Percentiles rank a stretch among this genome's conserved stretches.
These are phyloP conservation scores for Paxillus ammoniavirescens DNA, from an alignment of 768 basidiomycete species.

Conservation along the genomic window DNA sequence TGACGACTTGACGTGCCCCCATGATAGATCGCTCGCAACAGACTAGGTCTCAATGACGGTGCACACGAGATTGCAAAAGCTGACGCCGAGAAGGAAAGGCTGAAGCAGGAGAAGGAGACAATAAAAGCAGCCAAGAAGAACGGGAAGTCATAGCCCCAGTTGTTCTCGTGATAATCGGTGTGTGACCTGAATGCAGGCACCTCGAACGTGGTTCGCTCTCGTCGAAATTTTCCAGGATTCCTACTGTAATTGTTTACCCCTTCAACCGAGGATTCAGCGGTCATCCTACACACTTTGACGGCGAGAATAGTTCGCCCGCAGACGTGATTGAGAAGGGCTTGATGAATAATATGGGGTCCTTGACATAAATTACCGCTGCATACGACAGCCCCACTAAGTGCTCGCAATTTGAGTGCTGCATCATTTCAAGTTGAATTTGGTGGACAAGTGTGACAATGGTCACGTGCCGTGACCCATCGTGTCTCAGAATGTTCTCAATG, in stretches of 20 bases:
- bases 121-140: conserved; percentile 39
- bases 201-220: background rate
- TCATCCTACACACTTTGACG: background rate
- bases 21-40: conserved; percentile 83
- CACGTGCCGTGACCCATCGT: conserved; percentile 32
- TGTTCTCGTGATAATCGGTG: background rate
- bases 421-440: no score
- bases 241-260: background rate
- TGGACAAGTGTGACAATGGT: background rate
- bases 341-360: no score
- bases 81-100: conserved; percentile 53
- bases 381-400: no score
- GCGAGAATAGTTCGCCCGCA: conserved; percentile 16
- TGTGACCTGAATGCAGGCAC: background rate
- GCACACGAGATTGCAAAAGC: conserved; percentile 80
- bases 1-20: background rate
- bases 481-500: conserved; percentile 5
- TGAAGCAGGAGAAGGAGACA: conserved; percentile 61
- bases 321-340: conserved; percentile 9
- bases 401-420: no score
- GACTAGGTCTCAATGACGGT: conserved; percentile 84
- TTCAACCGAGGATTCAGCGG: background rate
- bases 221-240: background rate
- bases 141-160: conserved; percentile 21
- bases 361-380: no score